A percentile compares a stretch with the other conserved stretches of the same genome.
Evolutionary conservation across 163 green algal genomes (phyloP).

Genomic region (Scenedesmus sp.): DNA sequence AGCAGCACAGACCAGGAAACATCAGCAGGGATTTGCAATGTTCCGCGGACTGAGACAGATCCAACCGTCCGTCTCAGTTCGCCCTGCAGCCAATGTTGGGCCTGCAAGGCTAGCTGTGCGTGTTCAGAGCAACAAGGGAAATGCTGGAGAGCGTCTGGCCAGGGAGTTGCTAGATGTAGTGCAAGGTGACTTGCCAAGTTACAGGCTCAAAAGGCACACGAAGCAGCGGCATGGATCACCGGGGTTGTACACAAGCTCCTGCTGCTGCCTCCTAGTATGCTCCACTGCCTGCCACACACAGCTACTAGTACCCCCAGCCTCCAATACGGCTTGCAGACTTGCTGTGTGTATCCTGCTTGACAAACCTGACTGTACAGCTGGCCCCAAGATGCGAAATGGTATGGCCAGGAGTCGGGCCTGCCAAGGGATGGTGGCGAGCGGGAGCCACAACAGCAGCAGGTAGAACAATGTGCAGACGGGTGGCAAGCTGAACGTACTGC

Average conservation of each 20-base stretch:
- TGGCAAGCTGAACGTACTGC: background rate
- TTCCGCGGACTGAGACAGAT: background rate
- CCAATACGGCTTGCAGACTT: background rate
- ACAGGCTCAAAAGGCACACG: background rate
- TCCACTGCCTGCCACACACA: background rate
- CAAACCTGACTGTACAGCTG: conserved; percentile 51
- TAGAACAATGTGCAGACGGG: background rate
- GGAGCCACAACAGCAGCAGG: conserved; percentile 18
- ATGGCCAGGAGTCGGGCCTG: conserved; percentile 66
- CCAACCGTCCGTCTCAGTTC: background rate
- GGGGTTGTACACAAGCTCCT: background rate
- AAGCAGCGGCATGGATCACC: background rate
- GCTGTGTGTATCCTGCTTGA: background rate
- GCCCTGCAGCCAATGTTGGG: background rate
- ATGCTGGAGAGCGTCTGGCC: background rate
- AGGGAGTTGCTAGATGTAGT: conserved; percentile 69
- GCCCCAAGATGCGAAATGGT: conserved; percentile 83
- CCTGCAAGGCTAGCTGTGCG: conserved; percentile 9
- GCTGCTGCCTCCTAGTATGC: background rate
- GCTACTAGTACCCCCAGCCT: background rate
- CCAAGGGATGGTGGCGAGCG: conserved; percentile 50
- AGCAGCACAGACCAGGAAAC: background rate
- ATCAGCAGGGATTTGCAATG: background rate
- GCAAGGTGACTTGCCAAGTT: background rate
- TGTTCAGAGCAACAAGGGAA: background rate